Percentiles rank a stretch among this genome's conserved stretches.
Conservation (phyloP, 1,139 yeast species). For the Scheffersomyces lignicola region DNA sequence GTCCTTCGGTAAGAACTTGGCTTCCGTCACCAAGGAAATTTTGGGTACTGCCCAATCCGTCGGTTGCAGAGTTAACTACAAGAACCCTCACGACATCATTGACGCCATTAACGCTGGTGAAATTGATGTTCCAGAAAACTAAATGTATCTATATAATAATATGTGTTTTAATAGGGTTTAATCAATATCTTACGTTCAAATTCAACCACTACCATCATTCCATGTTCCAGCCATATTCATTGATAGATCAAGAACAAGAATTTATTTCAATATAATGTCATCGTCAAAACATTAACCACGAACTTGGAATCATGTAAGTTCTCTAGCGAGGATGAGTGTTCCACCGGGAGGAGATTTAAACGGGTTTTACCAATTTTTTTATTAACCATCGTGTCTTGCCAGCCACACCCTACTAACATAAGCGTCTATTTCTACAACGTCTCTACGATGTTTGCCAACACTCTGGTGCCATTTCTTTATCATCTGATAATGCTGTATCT, state of each 20-base stretch:
- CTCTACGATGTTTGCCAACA: constrained; percentile 72
- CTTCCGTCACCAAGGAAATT: constrained; percentile 97
- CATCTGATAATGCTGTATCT: constrained; percentile 47
- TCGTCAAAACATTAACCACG: too few species aligned
- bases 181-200: constrained; percentile 1
- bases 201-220: neutral
- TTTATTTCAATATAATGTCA: too few species aligned
- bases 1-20: constrained; percentile 97
- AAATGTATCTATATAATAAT: constrained; percentile 24
- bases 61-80: constrained; percentile 98
- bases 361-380: too few species aligned
- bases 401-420: too few species aligned
- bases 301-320: too few species aligned
- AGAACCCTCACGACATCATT: constrained; percentile 98
- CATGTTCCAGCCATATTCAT: constrained; percentile 1
- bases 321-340: too few species aligned
- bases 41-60: constrained; percentile 99
- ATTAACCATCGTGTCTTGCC: too few species aligned
- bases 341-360: too few species aligned
- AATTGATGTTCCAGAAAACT: constrained; percentile 92
- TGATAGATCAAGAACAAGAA: too few species aligned
- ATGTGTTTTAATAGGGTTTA: constrained; percentile 17
- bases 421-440: neutral
- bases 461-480: constrained; percentile 79
- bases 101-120: constrained; percentile 98